Evolutionary conservation across 2,329 filamentous ascomycete genomes (phyloP), one percentile per base, ranked within the genome.

Genomic region (Bipolaris victoriae): DNA sequence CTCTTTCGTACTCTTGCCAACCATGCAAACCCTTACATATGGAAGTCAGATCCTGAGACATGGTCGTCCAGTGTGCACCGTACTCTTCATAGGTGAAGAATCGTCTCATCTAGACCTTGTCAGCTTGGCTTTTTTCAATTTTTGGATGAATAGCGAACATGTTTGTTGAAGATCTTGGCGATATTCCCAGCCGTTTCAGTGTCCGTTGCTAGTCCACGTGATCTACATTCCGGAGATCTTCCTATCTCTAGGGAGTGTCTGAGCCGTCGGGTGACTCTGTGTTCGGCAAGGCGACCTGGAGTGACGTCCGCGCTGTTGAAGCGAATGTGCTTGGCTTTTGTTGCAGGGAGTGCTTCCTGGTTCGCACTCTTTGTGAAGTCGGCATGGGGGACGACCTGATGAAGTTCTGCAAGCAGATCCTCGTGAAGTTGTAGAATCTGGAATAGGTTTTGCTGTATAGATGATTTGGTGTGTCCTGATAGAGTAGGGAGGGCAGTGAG

Each of bases 41-140:
- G 24, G 88, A 83, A 33, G 88, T 86, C 35, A 96, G 80, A 62
- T 96, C 91, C 62, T 90, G 87, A 45, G 90, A 87, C 81, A 97
- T 90, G 64, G 92, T 83, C 65, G 96, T 91, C 75, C 95, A 96
- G 71, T 94, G 94, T 49, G 90, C 90, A 35, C 91, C 90, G 73
- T 97, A 99, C 67, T 96, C 91, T 77, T 96, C 90, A 72, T 99
- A 99, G 48, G 89, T 82, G 71, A 90, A 90, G 77, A 98, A 95
- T 0, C 88, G 87, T 58, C 86, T 85, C 79, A 96, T 88, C 91
- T 96, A 39, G 62, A 13, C 50, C 18, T 15, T 9, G 52, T 64
- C 18, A 66, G 60, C 60, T 41, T 45, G 10, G 20, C 20, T n/a
- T 43, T 6, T 13, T 13, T 26, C 18, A 62, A 22, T 16, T 22